Percentiles rank a stretch among this genome's conserved stretches.
These are phyloP conservation scores for Amylostereum chailletii DNA, from an alignment of 1,284 basidiomycete genomes.

Conservation along the genomic window DNA sequence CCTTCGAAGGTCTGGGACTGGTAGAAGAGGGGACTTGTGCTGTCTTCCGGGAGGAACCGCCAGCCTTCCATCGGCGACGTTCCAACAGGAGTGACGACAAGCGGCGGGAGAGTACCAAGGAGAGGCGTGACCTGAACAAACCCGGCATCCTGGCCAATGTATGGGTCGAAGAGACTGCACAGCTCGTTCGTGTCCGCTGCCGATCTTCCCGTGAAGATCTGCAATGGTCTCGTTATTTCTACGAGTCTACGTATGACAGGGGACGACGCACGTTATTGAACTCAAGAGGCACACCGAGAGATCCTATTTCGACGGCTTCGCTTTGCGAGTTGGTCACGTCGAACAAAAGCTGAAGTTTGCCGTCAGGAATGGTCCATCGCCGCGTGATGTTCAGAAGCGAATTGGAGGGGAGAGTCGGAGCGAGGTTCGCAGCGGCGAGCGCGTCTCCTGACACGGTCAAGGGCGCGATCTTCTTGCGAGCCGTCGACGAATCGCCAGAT, in stretches of 20 bases:
- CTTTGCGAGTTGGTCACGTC: slow-evolving; percentile 41
- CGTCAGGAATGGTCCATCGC: slow-evolving; percentile 38
- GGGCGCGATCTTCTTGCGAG: slow-evolving; percentile 33
- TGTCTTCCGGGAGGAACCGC: slow-evolving; percentile 47
- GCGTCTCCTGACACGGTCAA: slow-evolving; percentile 31
- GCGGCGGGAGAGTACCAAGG: slow-evolving; percentile 43
- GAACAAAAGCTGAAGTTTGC: slow-evolving; percentile 39
- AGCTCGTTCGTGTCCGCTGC: slow-evolving; percentile 42
- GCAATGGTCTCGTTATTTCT: neutral
- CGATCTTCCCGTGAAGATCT: slow-evolving; percentile 50
- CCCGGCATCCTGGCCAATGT: slow-evolving; percentile 49
- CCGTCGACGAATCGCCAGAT: slow-evolving; percentile 36
- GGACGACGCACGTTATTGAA: slow-evolving; percentile 41
- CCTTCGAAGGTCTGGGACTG: slow-evolving; percentile 57
- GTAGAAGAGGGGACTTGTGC: slow-evolving; percentile 36
- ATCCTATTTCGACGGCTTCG: slow-evolving; percentile 42
- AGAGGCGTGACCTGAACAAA: slow-evolving; percentile 45
- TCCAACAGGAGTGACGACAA: slow-evolving; percentile 39
- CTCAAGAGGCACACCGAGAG: slow-evolving; percentile 44
- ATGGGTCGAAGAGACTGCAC: slow-evolving; percentile 51
- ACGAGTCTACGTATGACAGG: neutral
- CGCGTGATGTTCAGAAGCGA: slow-evolving; percentile 43
- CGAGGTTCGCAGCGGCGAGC: slow-evolving; percentile 39
- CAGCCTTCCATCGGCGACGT: slow-evolving; percentile 50
- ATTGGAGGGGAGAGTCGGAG: slow-evolving; percentile 36